These are phyloP conservation scores for Oxyria digyna DNA, from an alignment of 148 eudicot genomes.

Conservation along the genomic window DNA sequence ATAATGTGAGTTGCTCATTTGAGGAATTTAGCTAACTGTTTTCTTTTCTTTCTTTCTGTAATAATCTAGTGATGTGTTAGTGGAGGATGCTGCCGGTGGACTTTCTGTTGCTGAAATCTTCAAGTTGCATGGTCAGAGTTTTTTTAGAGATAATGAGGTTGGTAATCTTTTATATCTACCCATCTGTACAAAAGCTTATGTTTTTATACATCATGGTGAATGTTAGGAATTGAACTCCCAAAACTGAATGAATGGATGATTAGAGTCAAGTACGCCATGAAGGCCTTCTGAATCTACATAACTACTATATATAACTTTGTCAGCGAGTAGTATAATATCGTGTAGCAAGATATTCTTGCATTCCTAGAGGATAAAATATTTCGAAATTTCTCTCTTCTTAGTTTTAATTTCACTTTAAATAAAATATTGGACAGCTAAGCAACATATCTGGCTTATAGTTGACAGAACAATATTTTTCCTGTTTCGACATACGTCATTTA, in stretches of 20 bases:
- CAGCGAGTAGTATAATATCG: too few species aligned
- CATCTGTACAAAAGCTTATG: not conserved
- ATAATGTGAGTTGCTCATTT: not conserved
- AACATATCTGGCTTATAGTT: not conserved
- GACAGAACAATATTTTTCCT: not conserved
- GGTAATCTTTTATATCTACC: constrained; percentile 8
- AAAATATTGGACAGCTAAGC: not conserved
- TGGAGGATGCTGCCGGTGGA: constrained; percentile 60
- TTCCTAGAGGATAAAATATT: too few species aligned
- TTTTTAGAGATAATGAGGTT: constrained; percentile 90
- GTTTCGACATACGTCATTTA: not conserved
- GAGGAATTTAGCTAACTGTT: not conserved
- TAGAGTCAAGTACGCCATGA: not conserved
- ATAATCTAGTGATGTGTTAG: constrained; percentile 51
- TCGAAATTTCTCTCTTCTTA: too few species aligned
- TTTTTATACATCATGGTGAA: not conserved
- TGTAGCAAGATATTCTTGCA: too few species aligned
- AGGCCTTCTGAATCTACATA: not conserved
- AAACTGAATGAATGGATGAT: not conserved
- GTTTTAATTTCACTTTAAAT: not conserved
- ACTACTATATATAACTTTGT: not conserved
- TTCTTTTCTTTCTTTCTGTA: constrained; percentile 9
- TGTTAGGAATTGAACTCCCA: not conserved
- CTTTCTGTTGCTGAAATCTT: constrained; percentile 76
- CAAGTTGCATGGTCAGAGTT: constrained; percentile 65